phyloP scores from a whole-genome alignment of 352 stramenopile genomes.

The Phytophthora tubulina region DNA sequence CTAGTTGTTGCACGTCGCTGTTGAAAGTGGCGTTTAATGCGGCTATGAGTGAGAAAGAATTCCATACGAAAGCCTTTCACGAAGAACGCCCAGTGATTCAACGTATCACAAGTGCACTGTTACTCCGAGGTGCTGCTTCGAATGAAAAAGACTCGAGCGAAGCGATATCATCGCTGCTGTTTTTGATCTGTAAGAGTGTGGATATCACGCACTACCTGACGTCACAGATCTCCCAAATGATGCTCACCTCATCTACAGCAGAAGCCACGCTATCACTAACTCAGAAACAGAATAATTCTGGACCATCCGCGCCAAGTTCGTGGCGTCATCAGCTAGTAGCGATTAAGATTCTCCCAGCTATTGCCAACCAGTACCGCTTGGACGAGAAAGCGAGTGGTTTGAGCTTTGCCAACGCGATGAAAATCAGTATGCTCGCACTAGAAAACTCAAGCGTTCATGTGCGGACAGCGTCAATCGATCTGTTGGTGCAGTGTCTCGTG shows the following conservation, averaged over 20 bases:
- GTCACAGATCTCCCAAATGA: constrained; percentile 58
- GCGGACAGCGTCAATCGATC: constrained; percentile 69
- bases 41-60: constrained; percentile 65
- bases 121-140: constrained; percentile 62
- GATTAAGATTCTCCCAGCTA: constrained; percentile 84
- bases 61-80: constrained; percentile 72
- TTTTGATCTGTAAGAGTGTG: constrained; percentile 84
- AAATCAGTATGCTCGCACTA: constrained; percentile 67
- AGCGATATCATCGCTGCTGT: constrained; percentile 75
- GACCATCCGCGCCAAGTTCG: constrained; percentile 27
- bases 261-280: neutral
- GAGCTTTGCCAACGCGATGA: constrained; percentile 67
- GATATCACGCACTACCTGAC: constrained; percentile 75
- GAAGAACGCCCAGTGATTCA: constrained; percentile 54
- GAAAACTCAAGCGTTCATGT: constrained; percentile 86
- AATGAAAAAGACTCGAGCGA: constrained; percentile 88
- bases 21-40: constrained; percentile 71
- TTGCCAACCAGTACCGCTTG: constrained; percentile 82
- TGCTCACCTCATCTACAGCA: constrained; percentile 33
- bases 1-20: constrained; percentile 63
- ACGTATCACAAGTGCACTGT: constrained; percentile 55
- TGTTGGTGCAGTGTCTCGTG: constrained; percentile 77
- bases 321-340: constrained; percentile 80
- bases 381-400: constrained; percentile 65
- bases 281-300: constrained; percentile 10